Percentiles rank a stretch among this genome's conserved stretches.
Evolutionary conservation across 306 rosid genomes (phyloP).

Genomic region (Rosa persica): DNA sequence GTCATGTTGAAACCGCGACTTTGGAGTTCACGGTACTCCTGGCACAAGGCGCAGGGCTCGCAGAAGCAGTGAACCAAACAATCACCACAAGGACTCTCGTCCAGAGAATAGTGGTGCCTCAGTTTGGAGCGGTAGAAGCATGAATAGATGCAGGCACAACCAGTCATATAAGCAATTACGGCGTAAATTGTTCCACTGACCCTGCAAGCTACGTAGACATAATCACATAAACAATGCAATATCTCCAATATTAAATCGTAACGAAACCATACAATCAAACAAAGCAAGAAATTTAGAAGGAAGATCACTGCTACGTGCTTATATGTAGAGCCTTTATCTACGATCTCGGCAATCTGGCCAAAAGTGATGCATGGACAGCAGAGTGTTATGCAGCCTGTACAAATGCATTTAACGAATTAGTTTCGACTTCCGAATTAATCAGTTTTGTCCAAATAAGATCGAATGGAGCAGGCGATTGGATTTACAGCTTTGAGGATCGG

Average conservation of each 20-base stretch:
- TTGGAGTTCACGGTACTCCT: slow-evolving; percentile 77
- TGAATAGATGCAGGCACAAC: slow-evolving; percentile 51
- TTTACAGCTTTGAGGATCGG: background rate
- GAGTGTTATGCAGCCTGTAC: slow-evolving; percentile 54
- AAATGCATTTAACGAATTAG: background rate
- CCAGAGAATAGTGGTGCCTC: slow-evolving; percentile 44
- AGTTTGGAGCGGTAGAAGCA: slow-evolving; percentile 62
- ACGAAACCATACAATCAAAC: background rate
- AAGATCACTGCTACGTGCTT: slow-evolving; percentile 15
- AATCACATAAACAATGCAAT: too few relatives aligned
- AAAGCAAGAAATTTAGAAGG: background rate
- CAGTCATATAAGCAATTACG: slow-evolving; percentile 31
- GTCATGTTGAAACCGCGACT: slow-evolving; percentile 56
- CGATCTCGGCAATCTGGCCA: slow-evolving; percentile 62
- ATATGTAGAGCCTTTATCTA: slow-evolving; percentile 70
- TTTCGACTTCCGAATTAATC: background rate
- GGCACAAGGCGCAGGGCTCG: slow-evolving; percentile 59
- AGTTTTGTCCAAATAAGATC: background rate
- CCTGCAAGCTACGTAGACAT: slow-evolving; percentile 50
- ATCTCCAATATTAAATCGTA: too few relatives aligned
- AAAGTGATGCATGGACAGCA: slow-evolving; percentile 85
- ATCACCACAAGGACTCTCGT: slow-evolving; percentile 46
- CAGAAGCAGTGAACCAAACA: slow-evolving; percentile 57
- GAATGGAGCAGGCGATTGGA: background rate
- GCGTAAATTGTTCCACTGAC: slow-evolving; percentile 55